Percentiles rank a stretch among this genome's conserved stretches.
Conservation (phyloP, 331 rosid genomes). For the Acacia concinna region DNA sequence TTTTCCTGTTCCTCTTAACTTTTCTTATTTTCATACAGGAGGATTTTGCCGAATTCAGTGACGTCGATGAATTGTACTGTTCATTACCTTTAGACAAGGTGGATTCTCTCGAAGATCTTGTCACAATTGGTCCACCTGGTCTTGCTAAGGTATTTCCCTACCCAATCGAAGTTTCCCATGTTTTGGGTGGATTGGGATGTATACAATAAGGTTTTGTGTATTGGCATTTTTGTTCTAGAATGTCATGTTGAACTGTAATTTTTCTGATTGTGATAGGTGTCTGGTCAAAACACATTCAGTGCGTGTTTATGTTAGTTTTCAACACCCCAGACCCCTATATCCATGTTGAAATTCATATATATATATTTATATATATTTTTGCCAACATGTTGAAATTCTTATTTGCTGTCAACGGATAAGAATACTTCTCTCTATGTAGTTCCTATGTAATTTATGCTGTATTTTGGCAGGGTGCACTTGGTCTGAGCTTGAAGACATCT, state of each 20-base stretch:
- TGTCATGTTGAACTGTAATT: background rate
- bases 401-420: conserved; percentile 17
- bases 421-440: conserved; percentile 17
- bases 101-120: conserved; percentile 85
- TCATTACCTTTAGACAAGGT: conserved; percentile 77
- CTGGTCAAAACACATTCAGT: background rate
- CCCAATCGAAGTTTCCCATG: background rate
- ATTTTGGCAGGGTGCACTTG: conserved; percentile 63
- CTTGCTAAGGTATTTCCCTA: conserved; percentile 61
- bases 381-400: conserved; percentile 15
- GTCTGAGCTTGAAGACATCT: conserved; percentile 58
- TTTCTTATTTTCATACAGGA: conserved; percentile 44
- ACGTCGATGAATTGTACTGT: conserved; percentile 75
- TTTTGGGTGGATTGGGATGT: conserved; percentile 2
- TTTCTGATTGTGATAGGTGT: background rate
- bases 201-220: background rate
- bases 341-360: conserved; percentile 6
- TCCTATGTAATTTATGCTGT: conserved; percentile 12
- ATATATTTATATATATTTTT: no score
- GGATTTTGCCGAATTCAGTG: conserved; percentile 73
- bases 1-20: conserved; percentile 1
- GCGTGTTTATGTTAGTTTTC: conserved; percentile 11
- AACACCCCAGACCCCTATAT: conserved; percentile 12
- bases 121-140: conserved; percentile 59
- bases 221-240: background rate